Evolutionary conservation across 2,329 filamentous ascomycete species (phyloP), one percentile per base, ranked within the genome.

Genomic region (Aspergillus versicolor): DNA sequence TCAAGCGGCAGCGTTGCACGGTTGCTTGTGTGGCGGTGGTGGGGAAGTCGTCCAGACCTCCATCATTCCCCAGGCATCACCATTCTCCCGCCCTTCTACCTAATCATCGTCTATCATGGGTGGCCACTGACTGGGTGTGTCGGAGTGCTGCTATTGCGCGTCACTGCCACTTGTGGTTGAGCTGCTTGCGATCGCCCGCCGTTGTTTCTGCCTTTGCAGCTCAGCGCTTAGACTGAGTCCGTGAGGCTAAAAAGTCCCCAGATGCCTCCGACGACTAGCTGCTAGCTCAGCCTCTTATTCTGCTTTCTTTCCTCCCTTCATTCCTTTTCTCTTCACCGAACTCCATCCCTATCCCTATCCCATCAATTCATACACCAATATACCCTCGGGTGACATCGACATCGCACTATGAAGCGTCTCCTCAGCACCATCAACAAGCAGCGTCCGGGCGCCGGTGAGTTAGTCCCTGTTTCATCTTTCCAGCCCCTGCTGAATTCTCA

Each of bases 341-440:
- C 8, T 52, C 21, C 40, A 30, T 46, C n/a, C 11, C 24, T 53
- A 24, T 17, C 46, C 17, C 51, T 22, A 37, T 12, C 17, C 21
- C 22, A 15, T 41, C 43, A 11, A 42, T 37, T 37, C 34, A 13
- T 37, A 37, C 34, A n/a, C 13, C 15, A 5, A n/a, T 37, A 13
- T 37, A 37, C 5, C 34, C 27, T 30, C 3, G 9, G 27, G 27
- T 30, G 34, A 13, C 34, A 37, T 5, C 34, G 34, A 37, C 13
- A 37, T 9, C 34, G 12, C 52, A 54, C 30, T 56, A 75, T 75
- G 73, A 75, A 75, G 64, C 70, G 72, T 48, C 67, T 75, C 24
- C 54, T 75, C n/a, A 68, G 66, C 32, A 66, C 65, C 30, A 56
- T 72, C 55, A 71, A 59, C 47, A 64, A 67, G 56, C 71, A 67